Evolutionary conservation across 1,139 yeast genomes (phyloP), one percentile per base, ranked within the genome.

Genomic region (Kodamaea derodonti): DNA sequence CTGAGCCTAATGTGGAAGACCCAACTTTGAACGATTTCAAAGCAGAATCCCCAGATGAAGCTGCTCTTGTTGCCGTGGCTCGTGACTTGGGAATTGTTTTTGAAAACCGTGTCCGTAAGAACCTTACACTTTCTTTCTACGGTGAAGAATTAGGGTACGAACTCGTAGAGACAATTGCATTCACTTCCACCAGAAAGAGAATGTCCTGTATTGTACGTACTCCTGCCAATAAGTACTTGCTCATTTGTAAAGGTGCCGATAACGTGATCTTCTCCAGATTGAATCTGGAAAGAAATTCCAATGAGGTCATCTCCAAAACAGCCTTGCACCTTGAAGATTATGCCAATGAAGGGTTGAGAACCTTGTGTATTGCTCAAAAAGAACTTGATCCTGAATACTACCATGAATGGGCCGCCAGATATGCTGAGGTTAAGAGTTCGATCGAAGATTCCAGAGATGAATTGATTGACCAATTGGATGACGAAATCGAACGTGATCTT

Each of bases 21-120:
- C 79, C 77, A 1, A 69, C 65, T 30, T 60, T 82, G 34, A 51
- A 66, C 34, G 68, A 63, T 31, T 77, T 86, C 54, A 86, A 88
- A 54, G 97, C 98, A 0, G 97, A 92, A 59, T 84, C 95, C n/a
- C 98, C 98, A 1, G 98, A 92, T 64, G 98, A 92, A 60, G 94
- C 95, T 27, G 97, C 98, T 0, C 74, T 92, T 40, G 98, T 92
- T 4, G 76, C 85, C 7, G 92, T 95, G 18, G 97, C 98, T 0
- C 75, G 95, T 50, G 97, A 92, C 56, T 67, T 87, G 51, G 98
- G 98, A 4, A 84, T 84, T 56, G 80, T 85, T 8, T 85, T 92
- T 56, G 65, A 78, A 28, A 84, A 77, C 32, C 77, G 95, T 51
- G 78, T 84, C 3, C 81, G 90, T 53, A 74, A 75, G 31, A 84